phyloP scores from a whole-genome alignment of 805 yeast genomes.

The Tetrapisispora fleetii region DNA sequence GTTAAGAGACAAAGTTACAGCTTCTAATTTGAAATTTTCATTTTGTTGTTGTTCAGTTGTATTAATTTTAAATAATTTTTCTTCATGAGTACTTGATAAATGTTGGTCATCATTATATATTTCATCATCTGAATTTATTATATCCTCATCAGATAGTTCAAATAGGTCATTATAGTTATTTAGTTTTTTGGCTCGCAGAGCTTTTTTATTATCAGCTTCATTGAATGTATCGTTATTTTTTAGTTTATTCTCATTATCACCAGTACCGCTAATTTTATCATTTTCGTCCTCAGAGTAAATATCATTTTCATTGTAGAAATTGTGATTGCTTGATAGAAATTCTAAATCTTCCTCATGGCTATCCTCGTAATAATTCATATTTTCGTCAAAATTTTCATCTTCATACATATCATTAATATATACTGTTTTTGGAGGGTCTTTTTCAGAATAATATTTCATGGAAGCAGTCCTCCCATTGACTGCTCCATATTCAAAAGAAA shows the following conservation, averaged over 20 bases:
- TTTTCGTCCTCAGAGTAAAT: slow-evolving; percentile 16
- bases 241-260: slow-evolving; percentile 2
- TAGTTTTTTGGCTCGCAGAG: slow-evolving; percentile 1
- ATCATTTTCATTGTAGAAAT: slow-evolving; percentile 5
- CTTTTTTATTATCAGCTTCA: background rate
- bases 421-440: slow-evolving; percentile 19
- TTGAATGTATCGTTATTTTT: slow-evolving; percentile 5
- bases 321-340: slow-evolving; percentile 26
- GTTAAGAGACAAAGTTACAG: background rate
- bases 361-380: slow-evolving; percentile 29
- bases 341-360: slow-evolving; percentile 24
- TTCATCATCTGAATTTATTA: background rate
- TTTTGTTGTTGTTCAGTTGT: background rate
- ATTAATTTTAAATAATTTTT: background rate
- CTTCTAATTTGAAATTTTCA: background rate
- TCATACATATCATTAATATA: slow-evolving; percentile 33
- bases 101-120: background rate
- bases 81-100: slow-evolving; percentile 1
- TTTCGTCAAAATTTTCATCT: slow-evolving; percentile 35
- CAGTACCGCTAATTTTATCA: background rate
- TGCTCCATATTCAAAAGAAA: slow-evolving; percentile 41
- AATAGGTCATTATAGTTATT: slow-evolving; percentile 19
- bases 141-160: slow-evolving; percentile 7
- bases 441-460: slow-evolving; percentile 38
- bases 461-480: slow-evolving; percentile 45